Conservation (phyloP, 139 green algal genomes). For the Diplosphaera chodatii region DNA sequence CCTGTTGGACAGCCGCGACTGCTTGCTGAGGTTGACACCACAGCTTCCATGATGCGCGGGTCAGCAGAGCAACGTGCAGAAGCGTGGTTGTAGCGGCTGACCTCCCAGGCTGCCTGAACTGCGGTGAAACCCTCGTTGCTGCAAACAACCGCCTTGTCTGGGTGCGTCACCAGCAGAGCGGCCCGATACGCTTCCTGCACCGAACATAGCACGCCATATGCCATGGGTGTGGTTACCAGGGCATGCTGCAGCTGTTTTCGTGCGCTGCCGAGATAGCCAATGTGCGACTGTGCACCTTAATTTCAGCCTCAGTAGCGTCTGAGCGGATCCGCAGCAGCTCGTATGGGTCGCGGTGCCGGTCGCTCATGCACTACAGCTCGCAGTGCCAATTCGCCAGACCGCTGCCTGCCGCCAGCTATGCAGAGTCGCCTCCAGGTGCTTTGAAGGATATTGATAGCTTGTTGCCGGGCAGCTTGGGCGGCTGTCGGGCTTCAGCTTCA, state of each 20-base stretch:
- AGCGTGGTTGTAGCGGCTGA: not conserved
- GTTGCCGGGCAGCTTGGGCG: not conserved
- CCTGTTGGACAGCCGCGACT: too few relatives aligned
- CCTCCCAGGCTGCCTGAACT: conserved; percentile 2
- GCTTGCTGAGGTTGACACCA: too few relatives aligned
- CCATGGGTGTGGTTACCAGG: too few relatives aligned
- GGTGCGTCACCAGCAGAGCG: conserved; percentile 5
- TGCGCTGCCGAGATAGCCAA: not conserved
- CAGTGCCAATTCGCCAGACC: not conserved
- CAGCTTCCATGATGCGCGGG: too few relatives aligned
- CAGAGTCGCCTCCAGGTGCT: not conserved
- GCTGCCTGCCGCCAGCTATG: not conserved
- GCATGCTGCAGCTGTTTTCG: not conserved
- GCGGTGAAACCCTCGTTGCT: not conserved
- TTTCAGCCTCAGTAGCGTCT: not conserved
- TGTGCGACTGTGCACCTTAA: not conserved
- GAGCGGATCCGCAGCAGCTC: not conserved
- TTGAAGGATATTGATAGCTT: not conserved
- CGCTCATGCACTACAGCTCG: not conserved
- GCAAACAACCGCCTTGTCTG: conserved; percentile 6
- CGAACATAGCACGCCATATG: too few relatives aligned
- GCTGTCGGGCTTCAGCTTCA: not conserved
- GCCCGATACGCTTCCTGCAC: conserved; percentile 4
- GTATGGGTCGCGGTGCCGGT: not conserved
- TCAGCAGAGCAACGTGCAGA: too few relatives aligned